These are phyloP conservation scores for Hansenula lynferdii DNA, from an alignment of 1,139 yeast species.

Conservation along the genomic window DNA sequence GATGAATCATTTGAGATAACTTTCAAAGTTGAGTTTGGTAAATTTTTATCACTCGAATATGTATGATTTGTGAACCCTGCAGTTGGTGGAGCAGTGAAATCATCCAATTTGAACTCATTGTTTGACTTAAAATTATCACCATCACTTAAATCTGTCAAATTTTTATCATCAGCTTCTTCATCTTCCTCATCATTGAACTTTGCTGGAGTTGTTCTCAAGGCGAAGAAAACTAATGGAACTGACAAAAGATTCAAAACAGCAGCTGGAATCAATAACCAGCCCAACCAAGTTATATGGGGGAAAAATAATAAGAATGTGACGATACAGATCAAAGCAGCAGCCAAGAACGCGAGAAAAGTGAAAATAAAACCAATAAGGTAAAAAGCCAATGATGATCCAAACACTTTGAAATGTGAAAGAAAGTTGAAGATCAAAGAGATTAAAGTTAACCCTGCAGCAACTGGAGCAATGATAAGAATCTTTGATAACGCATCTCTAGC, in stretches of 20 bases:
- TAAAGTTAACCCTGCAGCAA: constrained; percentile 64
- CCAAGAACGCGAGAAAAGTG: constrained; percentile 41
- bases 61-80: neutral
- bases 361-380: constrained; percentile 31
- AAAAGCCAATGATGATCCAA: constrained; percentile 26
- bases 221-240: constrained; percentile 33
- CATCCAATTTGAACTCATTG: constrained; percentile 10
- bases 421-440: constrained; percentile 46
- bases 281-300: constrained; percentile 63
- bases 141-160: constrained; percentile 31
- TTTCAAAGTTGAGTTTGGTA: constrained; percentile 9
- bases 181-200: constrained; percentile 27
- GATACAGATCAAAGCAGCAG: constrained; percentile 48
- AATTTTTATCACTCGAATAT: constrained; percentile 12
- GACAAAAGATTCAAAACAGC: constrained; percentile 51
- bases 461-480: constrained; percentile 71
- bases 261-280: constrained; percentile 65
- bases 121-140: constrained; percentile 20
- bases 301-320: constrained; percentile 51
- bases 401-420: constrained; percentile 38
- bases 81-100: constrained; percentile 7
- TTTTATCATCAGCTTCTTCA: constrained; percentile 21
- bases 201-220: constrained; percentile 24
- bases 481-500: constrained; percentile 66
- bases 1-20: constrained; percentile 17